Conservation (phyloP, 495 filamentous ascomycete genomes). For the Trichodelitschia bisporula region DNA sequence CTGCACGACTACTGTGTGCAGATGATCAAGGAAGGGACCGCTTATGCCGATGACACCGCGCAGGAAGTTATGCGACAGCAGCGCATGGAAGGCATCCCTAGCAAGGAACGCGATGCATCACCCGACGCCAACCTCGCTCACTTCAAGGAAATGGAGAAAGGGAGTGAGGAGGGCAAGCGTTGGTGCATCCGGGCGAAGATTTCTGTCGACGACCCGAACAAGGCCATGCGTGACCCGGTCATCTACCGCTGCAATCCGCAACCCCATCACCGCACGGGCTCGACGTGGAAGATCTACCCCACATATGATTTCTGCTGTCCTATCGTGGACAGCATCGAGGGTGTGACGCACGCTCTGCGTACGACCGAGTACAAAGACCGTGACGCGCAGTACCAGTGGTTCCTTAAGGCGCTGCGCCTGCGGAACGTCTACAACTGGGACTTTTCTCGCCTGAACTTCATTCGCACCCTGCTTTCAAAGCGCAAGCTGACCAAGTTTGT, state of each 20-base stretch:
- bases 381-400: constrained; percentile 95
- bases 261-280: constrained; percentile 75
- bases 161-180: constrained; percentile 43
- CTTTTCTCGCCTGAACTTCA: constrained; percentile 91
- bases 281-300: constrained; percentile 83
- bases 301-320: constrained; percentile 92
- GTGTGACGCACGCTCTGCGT: constrained; percentile 81
- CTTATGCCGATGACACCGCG: constrained; percentile 76
- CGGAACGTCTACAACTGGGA: constrained; percentile 91
- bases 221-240: constrained; percentile 73
- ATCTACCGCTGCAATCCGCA: constrained; percentile 74
- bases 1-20: constrained; percentile 53
- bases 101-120: constrained; percentile 47
- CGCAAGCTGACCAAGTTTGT: constrained; percentile 90
- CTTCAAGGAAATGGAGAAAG: constrained; percentile 77
- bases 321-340: constrained; percentile 71
- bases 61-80: constrained; percentile 67
- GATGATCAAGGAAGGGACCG: constrained; percentile 63
- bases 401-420: constrained; percentile 62
- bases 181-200: constrained; percentile 86
- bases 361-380: constrained; percentile 96
- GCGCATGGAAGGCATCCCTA: constrained; percentile 50
- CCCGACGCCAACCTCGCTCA: constrained; percentile 55
- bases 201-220: constrained; percentile 59
- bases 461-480: constrained; percentile 75